Evolutionary conservation across 2,329 filamentous ascomycete species (phyloP).

Genomic region (Botryotinia narcissicola): DNA sequence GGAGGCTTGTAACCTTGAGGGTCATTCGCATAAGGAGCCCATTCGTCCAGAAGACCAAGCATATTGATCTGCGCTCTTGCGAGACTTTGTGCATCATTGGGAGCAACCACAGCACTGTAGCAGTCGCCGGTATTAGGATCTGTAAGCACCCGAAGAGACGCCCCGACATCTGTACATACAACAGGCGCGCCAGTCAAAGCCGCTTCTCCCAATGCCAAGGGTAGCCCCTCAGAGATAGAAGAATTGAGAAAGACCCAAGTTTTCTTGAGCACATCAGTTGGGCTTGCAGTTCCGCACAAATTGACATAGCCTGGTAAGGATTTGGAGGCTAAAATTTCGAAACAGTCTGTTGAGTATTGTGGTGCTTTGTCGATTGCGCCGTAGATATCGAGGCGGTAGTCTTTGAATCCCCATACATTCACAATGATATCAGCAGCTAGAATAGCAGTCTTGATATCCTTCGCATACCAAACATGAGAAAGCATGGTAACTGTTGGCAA

Average conservation of each 20-base stretch:
- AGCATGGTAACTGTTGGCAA: slow-evolving; percentile 64
- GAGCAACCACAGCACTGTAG: slow-evolving; percentile 62
- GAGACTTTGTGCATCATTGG: slow-evolving; percentile 59
- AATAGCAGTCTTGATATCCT: slow-evolving; percentile 64
- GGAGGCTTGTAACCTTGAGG: slow-evolving; percentile 13
- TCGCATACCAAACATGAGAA: slow-evolving; percentile 55
- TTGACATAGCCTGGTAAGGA: slow-evolving; percentile 32
- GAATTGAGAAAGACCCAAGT: slow-evolving; percentile 55
- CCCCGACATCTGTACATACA: slow-evolving; percentile 56
- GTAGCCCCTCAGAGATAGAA: slow-evolving; percentile 54
- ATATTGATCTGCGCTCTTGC: slow-evolving; percentile 62
- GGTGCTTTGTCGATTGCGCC: slow-evolving; percentile 62
- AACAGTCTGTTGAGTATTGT: slow-evolving; percentile 58
- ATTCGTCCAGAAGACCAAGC: slow-evolving; percentile 60
- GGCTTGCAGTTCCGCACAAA: slow-evolving; percentile 46
- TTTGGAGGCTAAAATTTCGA: slow-evolving; percentile 42
- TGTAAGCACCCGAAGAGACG: slow-evolving; percentile 54
- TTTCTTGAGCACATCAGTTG: slow-evolving; percentile 42
- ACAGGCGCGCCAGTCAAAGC: slow-evolving; percentile 55
- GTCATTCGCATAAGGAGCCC: slow-evolving; percentile 54
- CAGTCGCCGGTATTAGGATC: slow-evolving; percentile 48
- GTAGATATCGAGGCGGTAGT: slow-evolving; percentile 62
- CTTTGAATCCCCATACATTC: slow-evolving; percentile 63
- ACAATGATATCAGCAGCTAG: slow-evolving; percentile 63
- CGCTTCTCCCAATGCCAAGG: slow-evolving; percentile 57